These are phyloP conservation scores for Venturiaceae sp. DNA, from an alignment of 2,329 filamentous ascomycete species.

Conservation along the genomic window DNA sequence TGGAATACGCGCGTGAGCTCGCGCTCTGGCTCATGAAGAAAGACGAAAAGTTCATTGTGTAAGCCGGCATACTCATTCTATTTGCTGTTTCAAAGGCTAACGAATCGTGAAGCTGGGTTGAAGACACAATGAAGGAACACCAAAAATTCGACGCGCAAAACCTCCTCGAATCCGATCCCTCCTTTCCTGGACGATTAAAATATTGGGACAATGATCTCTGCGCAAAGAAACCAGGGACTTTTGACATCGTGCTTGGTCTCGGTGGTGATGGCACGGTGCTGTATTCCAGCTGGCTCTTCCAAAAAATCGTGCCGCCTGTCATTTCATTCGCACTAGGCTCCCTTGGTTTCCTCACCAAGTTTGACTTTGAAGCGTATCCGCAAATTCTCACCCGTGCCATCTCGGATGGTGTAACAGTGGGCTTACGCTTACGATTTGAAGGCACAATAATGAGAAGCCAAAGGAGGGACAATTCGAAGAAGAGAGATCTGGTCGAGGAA, in stretches of 20 bases:
- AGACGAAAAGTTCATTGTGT: constrained; percentile 66
- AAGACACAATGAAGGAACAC: constrained; percentile 63
- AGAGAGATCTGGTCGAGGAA: constrained; percentile 75
- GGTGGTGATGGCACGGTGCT: constrained; percentile 96
- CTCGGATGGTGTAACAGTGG: constrained; percentile 76
- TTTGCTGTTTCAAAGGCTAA: neutral
- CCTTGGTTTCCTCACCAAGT: constrained; percentile 91
- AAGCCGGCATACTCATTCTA: constrained; percentile 14
- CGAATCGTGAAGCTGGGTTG: constrained; percentile 46
- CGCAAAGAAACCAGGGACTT: constrained; percentile 66
- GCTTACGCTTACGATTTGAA: constrained; percentile 80
- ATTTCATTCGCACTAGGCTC: constrained; percentile 87
- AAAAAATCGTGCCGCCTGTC: constrained; percentile 87
- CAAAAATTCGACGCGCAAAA: constrained; percentile 64
- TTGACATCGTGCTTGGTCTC: constrained; percentile 88
- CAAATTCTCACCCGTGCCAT: constrained; percentile 64
- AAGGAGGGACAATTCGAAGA: constrained; percentile 27
- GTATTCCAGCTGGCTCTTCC: constrained; percentile 94
- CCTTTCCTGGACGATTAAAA: constrained; percentile 50
- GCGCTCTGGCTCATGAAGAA: constrained; percentile 70
- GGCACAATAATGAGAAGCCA: constrained; percentile 83
- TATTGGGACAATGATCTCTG: constrained; percentile 83
- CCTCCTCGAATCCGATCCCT: constrained; percentile 52
- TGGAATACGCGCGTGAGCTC: constrained; percentile 67
- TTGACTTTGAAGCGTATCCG: constrained; percentile 73